phyloP scores from a whole-genome alignment of 805 yeast species.

The Candida boleticola region DNA sequence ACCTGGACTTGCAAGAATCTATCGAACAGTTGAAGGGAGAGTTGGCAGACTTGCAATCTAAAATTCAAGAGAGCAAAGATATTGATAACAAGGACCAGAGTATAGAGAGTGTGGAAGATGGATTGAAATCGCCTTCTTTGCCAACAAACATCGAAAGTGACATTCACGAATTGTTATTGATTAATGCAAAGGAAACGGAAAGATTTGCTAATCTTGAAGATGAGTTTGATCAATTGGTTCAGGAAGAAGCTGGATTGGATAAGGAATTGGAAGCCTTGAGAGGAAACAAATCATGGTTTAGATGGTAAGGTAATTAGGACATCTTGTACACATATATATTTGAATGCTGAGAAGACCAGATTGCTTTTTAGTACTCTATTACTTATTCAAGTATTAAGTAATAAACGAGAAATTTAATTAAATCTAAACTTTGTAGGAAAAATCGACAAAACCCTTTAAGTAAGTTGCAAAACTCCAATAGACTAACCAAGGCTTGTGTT shows the following conservation, averaged over 20 bases:
- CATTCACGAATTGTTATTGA: conserved; percentile 32
- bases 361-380: conserved; percentile 1
- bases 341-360: neutral
- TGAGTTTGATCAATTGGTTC: conserved; percentile 24
- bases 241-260: conserved; percentile 24
- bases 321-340: neutral
- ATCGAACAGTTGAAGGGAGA: conserved; percentile 32
- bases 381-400: too few relatives aligned
- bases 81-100: neutral
- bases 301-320: conserved; percentile 17
- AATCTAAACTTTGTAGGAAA: too few relatives aligned
- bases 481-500: too few relatives aligned
- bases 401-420: too few relatives aligned
- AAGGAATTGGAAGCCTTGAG: conserved; percentile 17
- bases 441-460: too few relatives aligned
- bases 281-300: conserved; percentile 29
- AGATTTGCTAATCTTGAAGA: conserved; percentile 38
- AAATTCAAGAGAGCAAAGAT: conserved; percentile 19
- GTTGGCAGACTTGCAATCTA: conserved; percentile 42
- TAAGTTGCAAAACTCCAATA: too few relatives aligned
- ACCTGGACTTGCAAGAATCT: conserved; percentile 52
- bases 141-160: conserved; percentile 36
- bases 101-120: neutral
- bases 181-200: conserved; percentile 40
- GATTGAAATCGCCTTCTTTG: conserved; percentile 15